These are phyloP conservation scores for Paraleonurus japonicus DNA, from an alignment of 257 asterid species.

Conservation along the genomic window DNA sequence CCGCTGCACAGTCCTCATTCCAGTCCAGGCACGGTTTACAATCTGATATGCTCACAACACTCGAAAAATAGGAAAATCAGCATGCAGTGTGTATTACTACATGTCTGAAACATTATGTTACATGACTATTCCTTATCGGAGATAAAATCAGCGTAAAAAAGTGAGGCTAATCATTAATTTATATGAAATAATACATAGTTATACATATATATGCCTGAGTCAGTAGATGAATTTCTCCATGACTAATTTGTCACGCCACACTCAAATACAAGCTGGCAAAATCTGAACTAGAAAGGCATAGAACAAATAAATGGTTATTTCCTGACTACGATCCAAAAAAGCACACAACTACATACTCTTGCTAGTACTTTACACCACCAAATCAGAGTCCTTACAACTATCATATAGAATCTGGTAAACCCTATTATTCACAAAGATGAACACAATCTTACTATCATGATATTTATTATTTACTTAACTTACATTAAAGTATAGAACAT, in stretches of 20 bases:
- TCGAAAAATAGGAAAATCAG: neutral
- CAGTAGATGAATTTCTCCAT: neutral
- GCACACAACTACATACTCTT: neutral
- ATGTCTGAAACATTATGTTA: neutral
- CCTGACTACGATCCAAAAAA: neutral
- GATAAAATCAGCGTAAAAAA: neutral
- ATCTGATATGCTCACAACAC: neutral
- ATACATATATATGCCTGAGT: neutral
- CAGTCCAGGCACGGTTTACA: neutral
- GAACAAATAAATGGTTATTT: neutral
- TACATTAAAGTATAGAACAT: too few relatives aligned
- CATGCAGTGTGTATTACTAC: neutral
- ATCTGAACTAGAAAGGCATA: neutral
- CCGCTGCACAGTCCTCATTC: too few relatives aligned
- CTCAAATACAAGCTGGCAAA: neutral
- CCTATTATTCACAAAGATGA: neutral
- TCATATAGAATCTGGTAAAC: neutral
- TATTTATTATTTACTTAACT: neutral
- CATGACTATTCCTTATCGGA: neutral
- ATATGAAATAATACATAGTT: neutral
- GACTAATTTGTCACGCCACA: neutral
- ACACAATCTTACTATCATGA: neutral
- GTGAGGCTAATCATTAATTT: neutral
- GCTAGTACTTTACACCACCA: neutral
- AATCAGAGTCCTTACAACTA: neutral